phyloP scores from a whole-genome alignment of 345 rosid species.

The Microcos paniculata region DNA sequence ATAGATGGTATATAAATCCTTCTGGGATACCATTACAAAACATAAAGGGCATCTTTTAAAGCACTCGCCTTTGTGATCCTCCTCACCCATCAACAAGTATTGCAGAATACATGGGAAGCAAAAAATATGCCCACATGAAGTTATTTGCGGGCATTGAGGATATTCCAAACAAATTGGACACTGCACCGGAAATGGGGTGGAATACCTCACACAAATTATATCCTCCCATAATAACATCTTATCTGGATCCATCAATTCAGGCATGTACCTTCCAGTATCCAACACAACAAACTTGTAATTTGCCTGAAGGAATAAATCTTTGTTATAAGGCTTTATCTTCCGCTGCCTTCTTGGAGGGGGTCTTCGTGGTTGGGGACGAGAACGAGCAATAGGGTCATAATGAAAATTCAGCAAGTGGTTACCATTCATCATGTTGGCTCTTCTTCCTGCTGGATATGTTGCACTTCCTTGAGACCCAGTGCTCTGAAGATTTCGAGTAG shows the following conservation, averaged over 20 bases:
- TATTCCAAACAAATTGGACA: conserved; percentile 92
- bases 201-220: conserved; percentile 77
- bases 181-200: conserved; percentile 80
- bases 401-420: conserved; percentile 94
- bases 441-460: conserved; percentile 59
- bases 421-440: conserved; percentile 63
- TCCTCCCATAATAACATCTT: conserved; percentile 90
- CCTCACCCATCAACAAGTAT: conserved; percentile 74
- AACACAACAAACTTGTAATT: conserved; percentile 92
- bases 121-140: conserved; percentile 95
- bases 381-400: conserved; percentile 71
- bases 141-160: conserved; percentile 93
- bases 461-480: conserved; percentile 43
- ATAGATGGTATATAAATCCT: conserved; percentile 70
- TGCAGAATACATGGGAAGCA: conserved; percentile 90
- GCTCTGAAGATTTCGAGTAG: conserved; percentile 40
- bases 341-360: conserved; percentile 57
- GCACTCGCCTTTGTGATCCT: conserved; percentile 60
- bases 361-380: conserved; percentile 52
- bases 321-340: conserved; percentile 80
- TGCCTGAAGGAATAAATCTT: conserved; percentile 91
- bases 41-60: conserved; percentile 88
- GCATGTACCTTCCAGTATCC: conserved; percentile 62
- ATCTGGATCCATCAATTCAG: conserved; percentile 87
- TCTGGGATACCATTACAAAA: conserved; percentile 81